Base-by-base conservation (phyloP, 2,329 filamentous ascomycete species). In the Cladosporium sp. region DNA sequence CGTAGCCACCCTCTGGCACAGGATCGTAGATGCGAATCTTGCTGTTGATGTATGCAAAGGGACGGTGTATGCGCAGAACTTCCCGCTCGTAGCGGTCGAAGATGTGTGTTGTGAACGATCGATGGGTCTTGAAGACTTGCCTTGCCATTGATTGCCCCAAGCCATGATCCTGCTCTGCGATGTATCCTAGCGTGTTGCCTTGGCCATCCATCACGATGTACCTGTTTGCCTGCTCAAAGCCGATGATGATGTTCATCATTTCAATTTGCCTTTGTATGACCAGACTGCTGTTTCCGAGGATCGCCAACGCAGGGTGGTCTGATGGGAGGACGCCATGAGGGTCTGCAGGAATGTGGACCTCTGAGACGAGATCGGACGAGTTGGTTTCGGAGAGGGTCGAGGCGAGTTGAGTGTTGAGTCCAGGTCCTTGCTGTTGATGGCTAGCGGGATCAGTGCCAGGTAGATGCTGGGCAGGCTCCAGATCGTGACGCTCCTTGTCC, bases 171-270 rank as follows among this genome's bases (percentile, higher is more conserved):
- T 81, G 78, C 69, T 87, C 84, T 32, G 83, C 84, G 66, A 87
- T 80, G 63, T 84, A 87, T 12, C 84, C 84, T 42, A 87, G 77
- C 61, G 85, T 84, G 58, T 83, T 81, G 5, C 84, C 84, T 54
- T 81, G 76, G 1, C 83, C 83, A 71, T 86, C 82, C 77, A 86
- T 81, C 49, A 87, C 85, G 13, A 85, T 78, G 66, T 87, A 87
- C 68, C 79, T 78, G 65, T 87, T 87, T 12, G 84, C 83, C 68
- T 87, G 84, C 69, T 87, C 84, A 62, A 86, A 86, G 1, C 84
- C 84, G 69, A 86, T 72, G 65, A 87, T 76, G 9, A 87, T 75
- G 68, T 86, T 87, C 81, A 86, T 84, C 74, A 86, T 78, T 66
- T 87, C 84, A 25, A 87, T 66, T 64, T 87, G 83, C 32, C 84